Percentiles rank a stretch among this genome's conserved stretches.
These are phyloP conservation scores for Cercospora zeina DNA, from an alignment of 2,329 filamentous ascomycete species.

Conservation along the genomic window DNA sequence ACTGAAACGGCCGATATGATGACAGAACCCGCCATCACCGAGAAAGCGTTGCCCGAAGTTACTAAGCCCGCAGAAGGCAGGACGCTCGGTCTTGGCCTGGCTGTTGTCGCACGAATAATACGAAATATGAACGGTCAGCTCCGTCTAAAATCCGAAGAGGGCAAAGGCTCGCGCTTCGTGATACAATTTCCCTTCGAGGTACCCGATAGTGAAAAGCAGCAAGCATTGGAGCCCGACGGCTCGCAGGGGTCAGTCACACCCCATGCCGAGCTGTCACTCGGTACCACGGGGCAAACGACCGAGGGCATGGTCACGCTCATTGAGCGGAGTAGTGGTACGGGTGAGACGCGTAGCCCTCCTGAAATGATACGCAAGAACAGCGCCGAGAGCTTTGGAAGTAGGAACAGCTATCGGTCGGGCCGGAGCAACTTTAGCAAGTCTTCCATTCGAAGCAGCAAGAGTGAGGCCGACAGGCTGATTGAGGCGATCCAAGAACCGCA, in stretches of 20 bases:
- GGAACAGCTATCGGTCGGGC: conserved; percentile 47
- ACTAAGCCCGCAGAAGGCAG: conserved; percentile 40
- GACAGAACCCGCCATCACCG: conserved; percentile 40
- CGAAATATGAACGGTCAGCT: conserved; percentile 90
- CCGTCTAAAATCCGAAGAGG: conserved; percentile 77
- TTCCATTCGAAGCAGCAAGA: conserved; percentile 49
- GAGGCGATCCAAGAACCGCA: conserved; percentile 67
- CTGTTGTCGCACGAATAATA: conserved; percentile 80
- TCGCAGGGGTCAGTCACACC: conserved; percentile 35
- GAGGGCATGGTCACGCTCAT: conserved; percentile 64
- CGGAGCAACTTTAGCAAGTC: conserved; percentile 38
- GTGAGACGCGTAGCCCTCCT: conserved; percentile 16
- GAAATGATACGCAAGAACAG: conserved; percentile 39
- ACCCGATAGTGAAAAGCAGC: conserved; percentile 45
- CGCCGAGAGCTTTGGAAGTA: conserved; percentile 54
- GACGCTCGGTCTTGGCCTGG: conserved; percentile 77
- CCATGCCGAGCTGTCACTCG: conserved; percentile 19
- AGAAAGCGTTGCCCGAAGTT: conserved; percentile 35
- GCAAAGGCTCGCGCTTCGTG: conserved; percentile 78
- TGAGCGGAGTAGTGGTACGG: conserved; percentile 46
- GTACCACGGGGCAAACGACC: conserved; percentile 23
- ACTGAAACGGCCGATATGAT: conserved; percentile 54
- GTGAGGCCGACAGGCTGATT: conserved; percentile 70
- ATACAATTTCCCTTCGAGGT: conserved; percentile 75
- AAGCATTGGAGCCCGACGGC: conserved; percentile 20